A percentile compares a stretch with the other conserved stretches of the same genome.
Evolutionary conservation across 768 basidiomycete genomes (phyloP).

Genomic region (Dioszegia aurantiaca): DNA sequence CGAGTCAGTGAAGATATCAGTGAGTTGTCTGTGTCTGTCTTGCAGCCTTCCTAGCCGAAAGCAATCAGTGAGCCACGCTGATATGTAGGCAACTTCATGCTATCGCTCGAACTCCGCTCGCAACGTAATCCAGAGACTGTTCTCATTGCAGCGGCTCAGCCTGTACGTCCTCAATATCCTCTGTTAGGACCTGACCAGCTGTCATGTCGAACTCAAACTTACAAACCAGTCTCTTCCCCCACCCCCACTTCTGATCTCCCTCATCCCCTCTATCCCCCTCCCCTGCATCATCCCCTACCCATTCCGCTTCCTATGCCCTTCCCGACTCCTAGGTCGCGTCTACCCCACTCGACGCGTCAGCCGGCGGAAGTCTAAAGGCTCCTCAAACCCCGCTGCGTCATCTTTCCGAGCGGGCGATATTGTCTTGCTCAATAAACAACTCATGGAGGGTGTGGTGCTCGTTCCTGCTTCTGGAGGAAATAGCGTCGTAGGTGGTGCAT

Average conservation of each 20-base stretch:
- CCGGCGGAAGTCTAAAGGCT: not conserved
- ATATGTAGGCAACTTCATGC: slow-evolving; percentile 49
- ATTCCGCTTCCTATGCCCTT: slow-evolving; percentile 38
- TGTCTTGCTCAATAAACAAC: slow-evolving; percentile 34
- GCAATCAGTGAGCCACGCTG: not conserved
- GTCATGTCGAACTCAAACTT: no score
- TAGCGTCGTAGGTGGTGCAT: slow-evolving; percentile 29
- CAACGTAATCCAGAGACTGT: slow-evolving; percentile 21
- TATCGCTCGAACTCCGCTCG: slow-evolving; percentile 42
- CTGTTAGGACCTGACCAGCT: not conserved
- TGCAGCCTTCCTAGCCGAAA: no score
- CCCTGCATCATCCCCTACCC: slow-evolving; percentile 46
- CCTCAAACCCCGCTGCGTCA: not conserved
- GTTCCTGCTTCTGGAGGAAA: slow-evolving; percentile 23
- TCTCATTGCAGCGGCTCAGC: slow-evolving; percentile 37
- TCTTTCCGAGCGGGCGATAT: slow-evolving; percentile 22
- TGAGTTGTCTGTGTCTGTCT: slow-evolving; percentile 18
- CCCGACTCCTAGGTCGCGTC: slow-evolving; percentile 32
- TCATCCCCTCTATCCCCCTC: slow-evolving; percentile 21
- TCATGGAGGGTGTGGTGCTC: slow-evolving; percentile 45
- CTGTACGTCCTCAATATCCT: slow-evolving; percentile 37
- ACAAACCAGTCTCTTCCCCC: slow-evolving; percentile 40
- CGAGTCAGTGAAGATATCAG: slow-evolving; percentile 35
- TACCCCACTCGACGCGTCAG: not conserved
- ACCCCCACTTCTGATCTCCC: slow-evolving; percentile 25